phyloP scores from a whole-genome alignment of 805 yeast species.

The Tetrapisispora arboricola region DNA sequence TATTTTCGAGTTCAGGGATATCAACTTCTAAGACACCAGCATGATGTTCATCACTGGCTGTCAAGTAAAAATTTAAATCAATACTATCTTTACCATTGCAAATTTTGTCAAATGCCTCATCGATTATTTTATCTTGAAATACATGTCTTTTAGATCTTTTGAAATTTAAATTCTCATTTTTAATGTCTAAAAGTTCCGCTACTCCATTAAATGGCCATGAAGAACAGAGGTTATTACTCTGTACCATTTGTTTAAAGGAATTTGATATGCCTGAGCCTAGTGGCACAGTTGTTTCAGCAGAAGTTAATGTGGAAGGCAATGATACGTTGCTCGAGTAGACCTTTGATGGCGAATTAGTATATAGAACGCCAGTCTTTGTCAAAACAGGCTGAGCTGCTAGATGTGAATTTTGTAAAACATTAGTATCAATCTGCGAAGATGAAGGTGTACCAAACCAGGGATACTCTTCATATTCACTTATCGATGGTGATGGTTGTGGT shows the following conservation, averaged over 20 bases:
- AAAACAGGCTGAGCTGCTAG: background rate
- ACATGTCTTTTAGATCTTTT: constrained; percentile 22
- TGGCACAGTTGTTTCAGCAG: background rate
- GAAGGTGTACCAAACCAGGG: constrained; percentile 31
- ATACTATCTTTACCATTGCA: constrained; percentile 4
- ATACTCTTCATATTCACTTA: constrained; percentile 32
- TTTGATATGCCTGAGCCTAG: background rate
- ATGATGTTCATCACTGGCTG: constrained; percentile 12
- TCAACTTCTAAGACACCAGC: constrained; percentile 25
- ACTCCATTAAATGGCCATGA: background rate
- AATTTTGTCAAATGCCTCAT: constrained; percentile 19
- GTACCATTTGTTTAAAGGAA: background rate
- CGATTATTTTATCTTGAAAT: constrained; percentile 20
- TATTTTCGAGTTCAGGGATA: constrained; percentile 1
- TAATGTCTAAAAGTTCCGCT: constrained; percentile 4
- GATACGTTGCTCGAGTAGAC: background rate
- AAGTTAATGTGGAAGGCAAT: background rate
- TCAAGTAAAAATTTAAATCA: background rate
- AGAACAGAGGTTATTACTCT: background rate
- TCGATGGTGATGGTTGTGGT: constrained; percentile 30
- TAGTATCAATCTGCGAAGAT: constrained; percentile 18
- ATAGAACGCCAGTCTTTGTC: background rate
- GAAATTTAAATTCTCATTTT: constrained; percentile 10
- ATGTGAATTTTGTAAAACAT: background rate
- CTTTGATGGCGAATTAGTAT: background rate